A percentile compares a stretch with the other conserved stretches of the same genome.
phyloP scores from a whole-genome alignment of 202 grass and related monocot species.

The Dendrocalamus latiflorus region DNA sequence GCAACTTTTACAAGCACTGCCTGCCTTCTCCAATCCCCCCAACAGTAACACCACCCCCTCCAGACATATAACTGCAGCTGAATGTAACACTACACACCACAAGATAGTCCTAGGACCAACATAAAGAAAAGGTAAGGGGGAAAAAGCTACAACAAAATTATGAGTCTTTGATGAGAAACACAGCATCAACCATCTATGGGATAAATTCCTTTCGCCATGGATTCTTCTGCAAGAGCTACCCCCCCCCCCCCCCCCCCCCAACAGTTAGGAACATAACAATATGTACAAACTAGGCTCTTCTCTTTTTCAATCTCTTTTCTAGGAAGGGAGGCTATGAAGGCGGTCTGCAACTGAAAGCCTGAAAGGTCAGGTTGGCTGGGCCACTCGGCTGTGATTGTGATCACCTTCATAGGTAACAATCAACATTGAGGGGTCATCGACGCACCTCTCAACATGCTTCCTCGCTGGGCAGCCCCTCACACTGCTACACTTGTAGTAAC shows the following conservation, averaged over 20 bases:
- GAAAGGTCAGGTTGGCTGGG: conserved; percentile 43
- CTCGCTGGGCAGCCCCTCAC: conserved; percentile 78
- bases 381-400: conserved; percentile 56
- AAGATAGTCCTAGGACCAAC: conserved; percentile 24
- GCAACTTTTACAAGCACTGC: conserved; percentile 37
- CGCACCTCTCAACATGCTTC: conserved; percentile 87
- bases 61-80: conserved; percentile 41
- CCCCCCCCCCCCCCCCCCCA: conserved; percentile 1
- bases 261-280: conserved; percentile 44
- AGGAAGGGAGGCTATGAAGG: conserved; percentile 5
- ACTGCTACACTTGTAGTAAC: conserved; percentile 92
- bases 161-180: conserved; percentile 19
- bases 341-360: neutral
- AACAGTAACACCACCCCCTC: conserved; percentile 14
- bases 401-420: conserved; percentile 93
- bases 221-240: conserved; percentile 39
- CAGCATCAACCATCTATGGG: conserved; percentile 1
- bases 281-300: conserved; percentile 42
- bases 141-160: conserved; percentile 48
- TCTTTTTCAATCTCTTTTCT: neutral
- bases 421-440: conserved; percentile 75
- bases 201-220: conserved; percentile 22
- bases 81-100: conserved; percentile 28
- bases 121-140: neutral
- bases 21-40: too few relatives aligned